Base-by-base conservation (phyloP, 2,329 filamentous ascomycete genomes). In the Myriosclerotinia curreyana region DNA sequence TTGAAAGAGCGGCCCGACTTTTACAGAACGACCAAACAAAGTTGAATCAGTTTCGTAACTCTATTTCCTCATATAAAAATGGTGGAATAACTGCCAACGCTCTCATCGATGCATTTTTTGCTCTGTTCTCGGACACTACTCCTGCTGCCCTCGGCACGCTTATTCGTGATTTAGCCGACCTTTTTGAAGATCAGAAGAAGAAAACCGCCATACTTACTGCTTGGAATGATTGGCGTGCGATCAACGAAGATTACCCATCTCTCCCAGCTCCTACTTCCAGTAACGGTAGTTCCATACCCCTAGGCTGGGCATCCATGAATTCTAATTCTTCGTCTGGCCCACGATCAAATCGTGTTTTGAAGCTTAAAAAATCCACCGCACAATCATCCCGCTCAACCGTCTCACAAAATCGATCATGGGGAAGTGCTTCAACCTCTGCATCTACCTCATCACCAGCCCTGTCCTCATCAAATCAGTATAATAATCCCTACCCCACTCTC, bases 171-270 rank as follows among this genome's bases (percentile, higher is more conserved):
- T 84, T 97, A 3, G 90, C 94, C 6, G 94, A 98, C 60, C 86
- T 99, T 14, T 98, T 95, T 71, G 94, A 99, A 70, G 89, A 96
- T 70, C 83, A 88, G 58, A 74, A 76, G 22, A 96, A 96, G 74
- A 86, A 86, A 1, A 87, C 89, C 60, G 82, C 80, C 0, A 79
- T 99, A 3, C 84, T 92, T 34, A 89, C 89, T 71, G 91, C 93
- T 1, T 97, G 94, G 92, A 91, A 92, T 70, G 91, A 96, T 76
- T 97, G 94, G 91, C 91, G 91, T 54, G 92, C 92, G 46, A 95
- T 96, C 77, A 96, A 96, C 69, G 93, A 97, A 76, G 93, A 97
- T 75, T 98, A 97, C 70, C 94, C 94, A 0, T 91, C 90, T 1
- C 80, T 98, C 0, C 93, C 94, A 1, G 89, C 89, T 0, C 83